A percentile compares a stretch with the other conserved stretches of the same genome.
Evolutionary conservation across 1,139 yeast species (phyloP).

Genomic region (Eremothecium cymbalariae): DNA sequence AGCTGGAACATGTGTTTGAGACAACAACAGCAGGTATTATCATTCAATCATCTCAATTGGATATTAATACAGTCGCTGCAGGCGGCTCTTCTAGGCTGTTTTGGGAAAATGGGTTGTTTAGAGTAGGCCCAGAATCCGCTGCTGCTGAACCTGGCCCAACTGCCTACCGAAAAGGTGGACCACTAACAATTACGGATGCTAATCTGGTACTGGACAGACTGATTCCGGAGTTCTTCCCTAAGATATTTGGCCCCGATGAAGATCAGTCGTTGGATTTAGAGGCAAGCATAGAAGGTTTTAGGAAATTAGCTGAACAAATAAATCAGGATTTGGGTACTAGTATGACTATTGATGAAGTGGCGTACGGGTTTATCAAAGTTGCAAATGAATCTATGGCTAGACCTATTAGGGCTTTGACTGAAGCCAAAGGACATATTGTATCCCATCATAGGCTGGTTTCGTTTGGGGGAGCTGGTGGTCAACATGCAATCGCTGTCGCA

Average conservation of each 20-base stretch:
- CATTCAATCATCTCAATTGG: slow-evolving; percentile 50
- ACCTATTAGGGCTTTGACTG: slow-evolving; percentile 48
- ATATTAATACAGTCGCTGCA: slow-evolving; percentile 53
- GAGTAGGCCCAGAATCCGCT: slow-evolving; percentile 55
- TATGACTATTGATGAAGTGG: slow-evolving; percentile 41
- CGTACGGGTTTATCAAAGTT: slow-evolving; percentile 45
- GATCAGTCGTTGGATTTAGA: slow-evolving; percentile 43
- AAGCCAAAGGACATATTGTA: slow-evolving; percentile 43
- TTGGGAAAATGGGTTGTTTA: slow-evolving; percentile 48
- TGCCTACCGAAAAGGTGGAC: slow-evolving; percentile 52
- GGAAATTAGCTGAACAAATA: slow-evolving; percentile 37
- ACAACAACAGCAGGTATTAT: slow-evolving; percentile 50
- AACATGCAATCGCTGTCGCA: slow-evolving; percentile 48
- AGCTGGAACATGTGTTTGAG: slow-evolving; percentile 47
- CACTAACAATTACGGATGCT: slow-evolving; percentile 53
- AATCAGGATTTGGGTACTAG: slow-evolving; percentile 33
- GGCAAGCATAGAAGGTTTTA: slow-evolving; percentile 35
- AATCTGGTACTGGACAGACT: slow-evolving; percentile 46
- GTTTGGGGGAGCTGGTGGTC: slow-evolving; percentile 58
- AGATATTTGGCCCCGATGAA: slow-evolving; percentile 52
- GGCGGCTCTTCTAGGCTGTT: slow-evolving; percentile 51
- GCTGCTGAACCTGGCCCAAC: slow-evolving; percentile 60
- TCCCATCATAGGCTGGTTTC: slow-evolving; percentile 43
- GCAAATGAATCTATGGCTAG: slow-evolving; percentile 52
- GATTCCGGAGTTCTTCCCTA: slow-evolving; percentile 48